Conservation (phyloP, 2,329 filamentous ascomycete species). For the Beauveria rudraprayagi region DNA sequence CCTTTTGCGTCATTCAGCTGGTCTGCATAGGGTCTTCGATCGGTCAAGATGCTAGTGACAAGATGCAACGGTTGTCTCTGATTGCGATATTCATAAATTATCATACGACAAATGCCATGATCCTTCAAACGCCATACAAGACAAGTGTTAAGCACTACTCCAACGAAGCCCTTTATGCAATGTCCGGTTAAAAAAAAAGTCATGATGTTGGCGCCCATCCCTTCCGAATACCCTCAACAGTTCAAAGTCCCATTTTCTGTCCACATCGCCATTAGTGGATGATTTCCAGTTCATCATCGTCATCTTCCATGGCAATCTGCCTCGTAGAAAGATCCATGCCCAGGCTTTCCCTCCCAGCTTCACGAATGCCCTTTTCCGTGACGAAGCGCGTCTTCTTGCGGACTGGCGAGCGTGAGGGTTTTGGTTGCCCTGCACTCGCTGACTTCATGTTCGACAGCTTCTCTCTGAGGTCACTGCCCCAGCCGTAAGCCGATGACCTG, state of each 20-base stretch:
- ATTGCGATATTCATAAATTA: slow-evolving; percentile 4
- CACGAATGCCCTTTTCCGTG: slow-evolving; percentile 67
- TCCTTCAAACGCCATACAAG: neutral
- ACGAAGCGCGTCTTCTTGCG: slow-evolving; percentile 74
- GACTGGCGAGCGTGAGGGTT: slow-evolving; percentile 34
- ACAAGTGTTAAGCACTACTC: slow-evolving; percentile 2
- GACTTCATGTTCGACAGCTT: slow-evolving; percentile 54
- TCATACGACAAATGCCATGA: slow-evolving; percentile 5
- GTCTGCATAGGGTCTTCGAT: neutral
- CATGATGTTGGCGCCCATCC: neutral
- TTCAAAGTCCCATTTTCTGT: neutral
- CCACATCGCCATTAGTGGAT: slow-evolving; percentile 23
- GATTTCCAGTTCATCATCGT: slow-evolving; percentile 45
- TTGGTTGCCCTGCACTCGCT: slow-evolving; percentile 44
- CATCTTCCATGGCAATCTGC: slow-evolving; percentile 28
- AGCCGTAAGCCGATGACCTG: slow-evolving; percentile 36
- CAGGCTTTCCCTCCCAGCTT: slow-evolving; percentile 67
- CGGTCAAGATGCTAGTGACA: neutral
- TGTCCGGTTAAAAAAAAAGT: neutral
- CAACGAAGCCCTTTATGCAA: slow-evolving; percentile 1
- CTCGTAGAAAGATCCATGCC: slow-evolving; percentile 39
- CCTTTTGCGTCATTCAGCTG: neutral
- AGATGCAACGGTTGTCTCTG: neutral
- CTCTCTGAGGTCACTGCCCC: slow-evolving; percentile 46
- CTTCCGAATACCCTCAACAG: neutral